Evolutionary conservation across 2,329 filamentous ascomycete genomes (phyloP), one percentile per base, ranked within the genome.

Genomic region (Beauveria bassiana): DNA sequence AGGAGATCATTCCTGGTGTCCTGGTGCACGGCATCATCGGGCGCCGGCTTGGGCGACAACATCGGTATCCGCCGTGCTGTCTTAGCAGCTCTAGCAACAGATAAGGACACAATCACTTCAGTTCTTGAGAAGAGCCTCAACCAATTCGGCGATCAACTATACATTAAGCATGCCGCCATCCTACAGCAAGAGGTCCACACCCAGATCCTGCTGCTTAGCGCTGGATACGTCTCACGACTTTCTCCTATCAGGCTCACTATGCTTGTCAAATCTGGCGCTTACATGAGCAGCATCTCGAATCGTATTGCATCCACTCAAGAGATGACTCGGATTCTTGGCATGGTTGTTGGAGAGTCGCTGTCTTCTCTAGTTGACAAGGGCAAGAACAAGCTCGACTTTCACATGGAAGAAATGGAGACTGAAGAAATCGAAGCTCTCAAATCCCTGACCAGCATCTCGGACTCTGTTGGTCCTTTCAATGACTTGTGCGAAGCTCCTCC

Each of bases 121-220:
- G 76, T 90, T 42, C 71, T 93, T 61, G 85, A 92, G 68, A 90
- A 86, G 69, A 84, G 81, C 54, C 76, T 96, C 54, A 78, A 78
- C 45, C 84, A 88, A 54, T 96, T 98, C 72, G 90, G 91, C 1
- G 93, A 97, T 68, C 85, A 89, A 55, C 78, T 98, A 12, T 96
- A 92, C 68, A 91, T 98, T 67, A 89, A 86, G 62, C 92, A 98
- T 73, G 85, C 89, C 0, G 87, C 93, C 5, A 84, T 89, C n/a
- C 70, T 95, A 45, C 89, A 93, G 69, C 95, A 99, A 80, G 91
- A 98, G 81, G 91, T 86, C 28, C 88, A 93, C 70, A 84, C 90
- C 1, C 91, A 98, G 73, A 81, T 89, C 7, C 76, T 97, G 3
- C 83, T 96, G 0, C 78, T 98, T 3, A 80, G 84, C 51, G 88